phyloP scores from a whole-genome alignment of 148 eudicot species.

The Vaccinium macrocarpon region DNA sequence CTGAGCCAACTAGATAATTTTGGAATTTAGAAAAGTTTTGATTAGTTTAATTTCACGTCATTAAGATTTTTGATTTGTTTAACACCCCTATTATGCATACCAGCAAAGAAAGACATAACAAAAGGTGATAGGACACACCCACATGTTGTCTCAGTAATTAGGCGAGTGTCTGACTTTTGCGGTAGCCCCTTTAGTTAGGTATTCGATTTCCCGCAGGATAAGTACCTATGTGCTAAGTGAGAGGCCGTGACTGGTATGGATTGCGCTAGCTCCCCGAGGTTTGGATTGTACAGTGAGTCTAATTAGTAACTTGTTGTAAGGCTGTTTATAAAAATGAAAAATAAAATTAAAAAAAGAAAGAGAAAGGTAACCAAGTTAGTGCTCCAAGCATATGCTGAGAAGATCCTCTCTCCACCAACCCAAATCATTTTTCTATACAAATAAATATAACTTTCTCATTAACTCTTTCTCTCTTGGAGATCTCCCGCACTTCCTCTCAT shows the following conservation, averaged over 20 bases:
- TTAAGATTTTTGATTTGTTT: not conserved
- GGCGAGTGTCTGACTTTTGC: too few relatives aligned
- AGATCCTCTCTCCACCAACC: conserved; percentile 9
- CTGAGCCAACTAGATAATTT: not conserved
- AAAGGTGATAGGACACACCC: conserved; percentile 3
- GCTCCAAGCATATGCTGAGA: conserved; percentile 11
- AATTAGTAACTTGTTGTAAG: too few relatives aligned
- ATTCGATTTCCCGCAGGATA: too few relatives aligned
- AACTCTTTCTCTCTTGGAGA: not conserved
- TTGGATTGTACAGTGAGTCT: too few relatives aligned
- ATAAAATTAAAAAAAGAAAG: too few relatives aligned
- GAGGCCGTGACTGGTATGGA: too few relatives aligned
- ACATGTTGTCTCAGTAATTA: too few relatives aligned
- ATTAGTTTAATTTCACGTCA: not conserved
- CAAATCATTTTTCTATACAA: not conserved
- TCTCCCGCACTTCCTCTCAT: not conserved
- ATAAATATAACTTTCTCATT: not conserved
- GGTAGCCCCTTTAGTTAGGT: too few relatives aligned
- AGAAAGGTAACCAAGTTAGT: not conserved
- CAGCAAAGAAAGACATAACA: not conserved
- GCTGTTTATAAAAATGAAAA: too few relatives aligned
- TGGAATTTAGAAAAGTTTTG: not conserved
- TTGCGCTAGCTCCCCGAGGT: too few relatives aligned
- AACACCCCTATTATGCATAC: not conserved
- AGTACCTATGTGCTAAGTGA: too few relatives aligned